A percentile compares a stretch with the other conserved stretches of the same genome.
These are phyloP conservation scores for Xerocomus potaroensis DNA, from an alignment of 768 basidiomycete species.

Conservation along the genomic window DNA sequence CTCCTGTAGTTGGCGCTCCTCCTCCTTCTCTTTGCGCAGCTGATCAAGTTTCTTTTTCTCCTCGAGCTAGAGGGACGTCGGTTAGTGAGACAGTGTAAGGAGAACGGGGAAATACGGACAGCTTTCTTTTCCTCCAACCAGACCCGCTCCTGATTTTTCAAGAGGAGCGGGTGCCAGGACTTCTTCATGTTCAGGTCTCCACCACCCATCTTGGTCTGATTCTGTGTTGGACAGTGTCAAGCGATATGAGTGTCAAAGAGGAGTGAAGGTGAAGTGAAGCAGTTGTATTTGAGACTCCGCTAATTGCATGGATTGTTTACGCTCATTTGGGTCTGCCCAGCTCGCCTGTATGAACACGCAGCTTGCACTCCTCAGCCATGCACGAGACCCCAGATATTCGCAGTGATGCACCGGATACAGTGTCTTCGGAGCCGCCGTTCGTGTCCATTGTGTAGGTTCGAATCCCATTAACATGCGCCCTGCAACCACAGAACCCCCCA, in stretches of 20 bases:
- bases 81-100: slow-evolving; percentile 4
- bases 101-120: slow-evolving; percentile 41
- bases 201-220: slow-evolving; percentile 83
- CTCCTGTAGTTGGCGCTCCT: slow-evolving; percentile 94
- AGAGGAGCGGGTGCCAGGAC: slow-evolving; percentile 97
- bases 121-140: slow-evolving; percentile 99
- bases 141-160: slow-evolving; percentile 98
- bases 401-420: slow-evolving; percentile 34
- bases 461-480: slow-evolving; percentile 14
- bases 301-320: slow-evolving; percentile 30
- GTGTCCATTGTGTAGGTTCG: slow-evolving; percentile 15
- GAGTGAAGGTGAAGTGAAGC: not conserved
- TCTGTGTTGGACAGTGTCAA: slow-evolving; percentile 8
- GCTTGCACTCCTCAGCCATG: slow-evolving; percentile 33
- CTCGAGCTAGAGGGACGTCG: slow-evolving; percentile 61
- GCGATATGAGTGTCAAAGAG: slow-evolving; percentile 8
- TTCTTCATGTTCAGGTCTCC: slow-evolving; percentile 99
- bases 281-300: slow-evolving; percentile 8
- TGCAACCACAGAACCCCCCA: slow-evolving; percentile 54
- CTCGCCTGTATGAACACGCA: too few relatives aligned
- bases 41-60: slow-evolving; percentile 99
- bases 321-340: slow-evolving; percentile 23
- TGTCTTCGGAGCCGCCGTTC: slow-evolving; percentile 27
- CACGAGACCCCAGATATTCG: slow-evolving; percentile 28
- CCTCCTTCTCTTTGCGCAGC: slow-evolving; percentile 95